Base-by-base conservation (phyloP, 179 eudicot genomes). In the Silene noctiflora region DNA sequence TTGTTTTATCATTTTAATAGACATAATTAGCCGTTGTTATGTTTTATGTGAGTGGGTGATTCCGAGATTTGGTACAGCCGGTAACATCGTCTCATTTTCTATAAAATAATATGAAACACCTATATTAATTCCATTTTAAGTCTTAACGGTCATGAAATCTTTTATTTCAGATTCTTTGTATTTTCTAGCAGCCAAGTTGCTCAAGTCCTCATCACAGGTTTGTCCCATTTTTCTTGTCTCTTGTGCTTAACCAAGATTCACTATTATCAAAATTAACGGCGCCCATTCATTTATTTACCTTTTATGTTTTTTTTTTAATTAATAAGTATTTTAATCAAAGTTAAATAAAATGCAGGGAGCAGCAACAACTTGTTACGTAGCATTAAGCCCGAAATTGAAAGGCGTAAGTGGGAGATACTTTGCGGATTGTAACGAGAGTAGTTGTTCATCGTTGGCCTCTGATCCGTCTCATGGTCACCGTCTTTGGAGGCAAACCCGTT, bases 281-380 rank as follows among this genome's bases (percentile, higher is more conserved):
- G 19, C 58, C 58, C n/a, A 51, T 51, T 29, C 33, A 29, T 29
- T 29, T 29, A 29, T 29, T 29, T 29, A 29, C 33, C 4, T 29
- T 33, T 33, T 33, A 4, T 4, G 5, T 33, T 4, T 33, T 33
- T 33, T 33, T 33, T 4, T 0, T 33, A 1, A 33, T 0, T 4
- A 33, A n/a, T n/a, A n/a, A n/a, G 35, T 31, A 31, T 33, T 33
- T 33, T 33, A 33, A 33, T 33, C 7, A 33, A 33, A 33, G 7
- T 33, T 33, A 33, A 33, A 33, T 5, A 33, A 39, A 39, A 7
- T 80, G 76, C 55, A 80, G 82, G 79, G 74, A 67, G 69, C 97
- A 76, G 91, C 98, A 64, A 94, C 97, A 3, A 92, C 91, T 78
- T 94, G 97, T 72, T 92, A 90, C 73, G 96, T 92, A 27, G 98